Evolutionary conservation across 352 stramenopile species (phyloP).

Genomic region (Thalassiosira mediterranea): DNA sequence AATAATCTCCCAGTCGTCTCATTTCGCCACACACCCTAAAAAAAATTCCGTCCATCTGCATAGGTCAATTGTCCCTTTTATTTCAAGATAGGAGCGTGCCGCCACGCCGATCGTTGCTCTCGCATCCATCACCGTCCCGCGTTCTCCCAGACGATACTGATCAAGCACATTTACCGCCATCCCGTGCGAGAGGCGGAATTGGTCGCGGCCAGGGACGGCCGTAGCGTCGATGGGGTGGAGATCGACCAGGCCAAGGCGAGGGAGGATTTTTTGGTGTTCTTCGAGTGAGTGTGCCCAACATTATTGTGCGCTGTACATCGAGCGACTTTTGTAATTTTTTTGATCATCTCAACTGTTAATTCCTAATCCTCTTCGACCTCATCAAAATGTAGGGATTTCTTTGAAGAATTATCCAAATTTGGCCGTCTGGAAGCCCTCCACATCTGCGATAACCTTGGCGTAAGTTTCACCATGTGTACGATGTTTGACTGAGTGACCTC

Average conservation of each 20-base stretch:
- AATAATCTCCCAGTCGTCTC: neutral
- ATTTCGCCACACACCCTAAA: neutral
- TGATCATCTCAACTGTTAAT: no score
- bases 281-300: slow-evolving; percentile 46
- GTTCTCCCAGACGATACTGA: slow-evolving; percentile 97
- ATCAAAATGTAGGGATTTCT: no score
- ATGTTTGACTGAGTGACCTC: no score
- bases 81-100: slow-evolving; percentile 99
- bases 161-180: slow-evolving; percentile 99
- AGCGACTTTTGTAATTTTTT: no score
- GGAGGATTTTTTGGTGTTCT: slow-evolving; percentile 91
- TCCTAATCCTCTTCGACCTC: no score
- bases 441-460: slow-evolving; percentile 98
- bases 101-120: slow-evolving; percentile 98
- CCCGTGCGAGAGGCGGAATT: slow-evolving; percentile 66
- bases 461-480: no score
- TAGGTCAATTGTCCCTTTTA: slow-evolving; percentile 99
- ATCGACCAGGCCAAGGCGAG: slow-evolving; percentile 91
- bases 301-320: no score
- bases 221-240: slow-evolving; percentile 28
- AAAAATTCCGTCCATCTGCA: neutral
- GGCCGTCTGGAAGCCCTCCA: slow-evolving; percentile 98
- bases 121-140: slow-evolving; percentile 98
- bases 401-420: slow-evolving; percentile 98
- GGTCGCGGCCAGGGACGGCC: slow-evolving; percentile 31